These are phyloP conservation scores for Colletotrichum sp. DNA, from an alignment of 2,329 filamentous ascomycete genomes.

Conservation along the genomic window DNA sequence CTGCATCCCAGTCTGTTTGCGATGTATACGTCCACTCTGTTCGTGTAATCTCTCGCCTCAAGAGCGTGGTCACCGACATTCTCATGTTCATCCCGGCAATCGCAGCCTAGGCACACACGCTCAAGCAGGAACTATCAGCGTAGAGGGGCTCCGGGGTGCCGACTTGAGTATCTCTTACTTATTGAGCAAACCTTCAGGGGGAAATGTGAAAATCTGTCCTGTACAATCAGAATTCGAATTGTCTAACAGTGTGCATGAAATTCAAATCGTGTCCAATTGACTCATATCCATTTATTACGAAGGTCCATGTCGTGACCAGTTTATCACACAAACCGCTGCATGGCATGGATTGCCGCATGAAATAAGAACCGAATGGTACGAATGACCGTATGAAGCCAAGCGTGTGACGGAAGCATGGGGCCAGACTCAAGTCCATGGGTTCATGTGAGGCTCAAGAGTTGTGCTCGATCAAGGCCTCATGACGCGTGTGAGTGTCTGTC, in stretches of 20 bases:
- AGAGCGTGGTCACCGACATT: neutral
- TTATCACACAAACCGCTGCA: neutral
- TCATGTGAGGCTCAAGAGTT: neutral
- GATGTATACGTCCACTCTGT: neutral
- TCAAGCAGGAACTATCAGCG: neutral
- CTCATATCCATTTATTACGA: neutral
- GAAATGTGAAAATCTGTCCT: neutral
- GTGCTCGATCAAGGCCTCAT: neutral
- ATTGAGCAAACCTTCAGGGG: neutral
- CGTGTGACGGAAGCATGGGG: neutral
- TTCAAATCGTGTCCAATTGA: neutral
- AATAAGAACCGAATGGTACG: neutral
- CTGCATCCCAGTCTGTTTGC: neutral
- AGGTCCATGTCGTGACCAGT: neutral
- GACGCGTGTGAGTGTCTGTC: neutral
- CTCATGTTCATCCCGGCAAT: neutral
- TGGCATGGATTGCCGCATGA: neutral
- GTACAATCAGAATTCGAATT: neutral
- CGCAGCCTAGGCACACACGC: neutral
- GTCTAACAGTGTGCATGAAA: neutral
- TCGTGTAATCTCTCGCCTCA: neutral
- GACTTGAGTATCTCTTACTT: neutral
- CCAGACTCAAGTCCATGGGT: neutral
- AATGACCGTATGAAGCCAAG: neutral
- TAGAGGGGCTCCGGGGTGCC: neutral